Conservation (phyloP, 2,329 filamentous ascomycete species). For the Aspergillus texensis region DNA sequence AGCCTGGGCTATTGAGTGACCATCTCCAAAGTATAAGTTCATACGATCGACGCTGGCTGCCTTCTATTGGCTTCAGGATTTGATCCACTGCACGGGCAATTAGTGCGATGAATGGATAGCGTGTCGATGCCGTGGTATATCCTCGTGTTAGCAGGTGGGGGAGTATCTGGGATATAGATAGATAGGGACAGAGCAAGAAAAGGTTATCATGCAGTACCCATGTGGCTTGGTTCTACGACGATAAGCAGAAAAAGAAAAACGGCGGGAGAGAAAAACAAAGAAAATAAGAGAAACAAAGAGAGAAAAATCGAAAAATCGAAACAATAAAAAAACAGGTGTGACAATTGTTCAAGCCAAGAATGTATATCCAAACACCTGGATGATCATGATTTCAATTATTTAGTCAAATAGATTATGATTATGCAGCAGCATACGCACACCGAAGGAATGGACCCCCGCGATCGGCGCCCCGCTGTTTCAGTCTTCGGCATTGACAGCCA, state of each 20-base stretch:
- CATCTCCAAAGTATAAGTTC: not conserved
- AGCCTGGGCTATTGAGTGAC: not conserved
- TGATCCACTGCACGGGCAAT: fast-evolving
- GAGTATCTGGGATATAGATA: not conserved
- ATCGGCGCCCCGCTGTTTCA: conserved; percentile 27
- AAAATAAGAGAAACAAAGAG: not conserved
- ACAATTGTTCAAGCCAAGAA: not conserved
- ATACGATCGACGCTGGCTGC: not conserved
- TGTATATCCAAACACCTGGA: not conserved
- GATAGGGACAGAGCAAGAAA: not conserved
- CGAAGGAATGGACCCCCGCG: conserved; percentile 21
- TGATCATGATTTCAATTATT: not conserved
- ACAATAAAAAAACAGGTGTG: not conserved
- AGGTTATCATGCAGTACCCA: not conserved
- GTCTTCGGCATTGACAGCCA: not conserved
- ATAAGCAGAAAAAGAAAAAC: not conserved
- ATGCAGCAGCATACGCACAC: not conserved
- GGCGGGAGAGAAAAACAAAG: not conserved
- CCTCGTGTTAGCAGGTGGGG: not conserved
- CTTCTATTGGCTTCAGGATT: not conserved
- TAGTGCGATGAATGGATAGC: not conserved
- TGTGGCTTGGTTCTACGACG: not conserved
- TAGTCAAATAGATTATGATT: not conserved
- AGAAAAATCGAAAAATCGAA: not conserved
- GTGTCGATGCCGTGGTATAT: not conserved